Evolutionary conservation across 148 eudicot species (phyloP), one percentile per base, ranked within the genome.

Genomic region (Fallopia convolvulus): DNA sequence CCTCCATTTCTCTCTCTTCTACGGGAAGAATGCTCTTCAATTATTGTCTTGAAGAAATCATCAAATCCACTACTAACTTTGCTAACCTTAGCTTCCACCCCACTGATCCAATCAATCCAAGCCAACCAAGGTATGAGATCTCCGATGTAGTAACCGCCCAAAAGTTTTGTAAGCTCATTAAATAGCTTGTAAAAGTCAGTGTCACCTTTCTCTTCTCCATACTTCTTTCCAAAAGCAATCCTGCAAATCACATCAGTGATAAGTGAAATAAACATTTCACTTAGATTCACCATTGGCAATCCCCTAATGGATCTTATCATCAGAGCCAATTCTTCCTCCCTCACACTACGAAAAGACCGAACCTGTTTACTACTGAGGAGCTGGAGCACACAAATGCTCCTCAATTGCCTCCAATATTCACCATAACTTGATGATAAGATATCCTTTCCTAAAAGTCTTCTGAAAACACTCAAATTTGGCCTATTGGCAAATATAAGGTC

Each of bases 381-480:
- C 18, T 92, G 90, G 17, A 87, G 65, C 18, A 90, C 87, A 70
- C 68, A 83, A 7, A 87, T 76, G 79, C 88, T 88, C 66, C 77
- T 92, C 76, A 87, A 21, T 21, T 90, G 88, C 77, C 90, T 85
- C 93, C 97, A 91, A 26, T 89, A 77, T 21, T 90, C 92, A 0
- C 93, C 90, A 68, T 88, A 84, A 1, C 88, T 86, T 0, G 84
- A 73, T 33, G 77, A 41, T 1, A 84, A 61, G 0, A 88, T 72
- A 61, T 90, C 90, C 66, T 74, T 86, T 5, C 52, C n/a, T 7
- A 89, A 46, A 3, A 89, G 72, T 39, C 52, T 77, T 18, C 53
- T 50, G 0, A 61, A 5, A 0, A 79, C 49, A 15, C 74, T 80
- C 1, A 79, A 79, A 12, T 77, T 77, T 11, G 90, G 87, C 74